These are phyloP conservation scores for Thamnidium elegans DNA, from an alignment of 192 early-diverging fungal genomes.

Conservation along the genomic window DNA sequence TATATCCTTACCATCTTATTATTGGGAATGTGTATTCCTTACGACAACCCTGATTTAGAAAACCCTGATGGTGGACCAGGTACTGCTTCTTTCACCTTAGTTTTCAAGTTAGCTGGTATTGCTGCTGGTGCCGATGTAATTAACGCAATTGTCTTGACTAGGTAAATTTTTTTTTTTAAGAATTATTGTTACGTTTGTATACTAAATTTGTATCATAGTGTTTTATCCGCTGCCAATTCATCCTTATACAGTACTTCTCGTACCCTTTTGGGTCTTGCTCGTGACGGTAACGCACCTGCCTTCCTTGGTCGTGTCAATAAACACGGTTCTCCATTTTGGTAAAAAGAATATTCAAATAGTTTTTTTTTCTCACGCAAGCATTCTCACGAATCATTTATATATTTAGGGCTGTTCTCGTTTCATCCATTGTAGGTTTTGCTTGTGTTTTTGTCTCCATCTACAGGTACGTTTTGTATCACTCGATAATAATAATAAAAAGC, in stretches of 20 bases:
- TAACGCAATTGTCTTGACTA: conserved; percentile 64
- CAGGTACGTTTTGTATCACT: background rate
- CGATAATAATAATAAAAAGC: no score
- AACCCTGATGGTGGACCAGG: conserved; percentile 42
- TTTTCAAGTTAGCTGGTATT: conserved; percentile 60
- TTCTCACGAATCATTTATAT: background rate
- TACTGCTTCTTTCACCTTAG: conserved; percentile 65
- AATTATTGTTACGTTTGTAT: no score
- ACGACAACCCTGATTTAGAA: conserved; percentile 51
- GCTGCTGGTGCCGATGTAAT: conserved; percentile 58
- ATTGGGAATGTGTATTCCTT: conserved; percentile 76
- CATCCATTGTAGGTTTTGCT: conserved; percentile 52
- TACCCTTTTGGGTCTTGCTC: conserved; percentile 71
- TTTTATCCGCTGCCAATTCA: conserved; percentile 73
- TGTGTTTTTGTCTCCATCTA: conserved; percentile 54
- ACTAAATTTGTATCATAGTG: conserved; percentile 16
- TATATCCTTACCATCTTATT: conserved; percentile 78
- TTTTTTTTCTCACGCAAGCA: background rate
- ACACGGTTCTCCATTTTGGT: conserved; percentile 52
- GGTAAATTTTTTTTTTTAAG: background rate
- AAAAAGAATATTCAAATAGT: background rate
- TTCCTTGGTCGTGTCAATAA: conserved; percentile 54
- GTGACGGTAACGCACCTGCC: conserved; percentile 68
- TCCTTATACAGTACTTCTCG: conserved; percentile 78
- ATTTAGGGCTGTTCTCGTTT: conserved; percentile 43